Percentiles rank a stretch among this genome's conserved stretches.
Conservation (phyloP, 768 basidiomycete genomes). For the Rhodotorula babjevae region DNA sequence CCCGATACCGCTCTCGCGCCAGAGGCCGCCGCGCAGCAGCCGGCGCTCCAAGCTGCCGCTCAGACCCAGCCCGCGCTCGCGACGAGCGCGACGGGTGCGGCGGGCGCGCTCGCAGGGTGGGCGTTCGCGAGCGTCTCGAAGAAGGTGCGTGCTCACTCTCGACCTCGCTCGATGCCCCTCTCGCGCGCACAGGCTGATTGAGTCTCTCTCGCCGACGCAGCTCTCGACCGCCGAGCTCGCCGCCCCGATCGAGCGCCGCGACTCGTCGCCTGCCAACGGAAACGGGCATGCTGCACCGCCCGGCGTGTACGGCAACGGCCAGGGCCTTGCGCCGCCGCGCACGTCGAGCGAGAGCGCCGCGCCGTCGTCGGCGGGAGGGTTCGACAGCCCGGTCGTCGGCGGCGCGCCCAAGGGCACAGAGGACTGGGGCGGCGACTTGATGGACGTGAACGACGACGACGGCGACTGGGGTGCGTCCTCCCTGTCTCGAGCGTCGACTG, state of each 20-base stretch:
- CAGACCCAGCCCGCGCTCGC: constrained; percentile 56
- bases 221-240: constrained; percentile 69
- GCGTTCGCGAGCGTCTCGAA: constrained; percentile 84
- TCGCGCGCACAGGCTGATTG: not conserved
- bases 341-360: constrained; percentile 51
- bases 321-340: constrained; percentile 39
- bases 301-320: constrained; percentile 43
- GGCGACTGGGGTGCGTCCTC: constrained; percentile 82
- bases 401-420: constrained; percentile 41
- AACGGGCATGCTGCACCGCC: constrained; percentile 43
- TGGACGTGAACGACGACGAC: constrained; percentile 86
- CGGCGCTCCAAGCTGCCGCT: constrained; percentile 35
- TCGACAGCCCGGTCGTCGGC: constrained; percentile 22
- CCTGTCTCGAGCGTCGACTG: not conserved
- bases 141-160: constrained; percentile 54
- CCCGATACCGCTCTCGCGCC: constrained; percentile 34
- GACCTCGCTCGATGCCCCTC: not conserved
- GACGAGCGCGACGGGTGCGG: constrained; percentile 83
- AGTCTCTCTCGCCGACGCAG: constrained; percentile 47
- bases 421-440: constrained; percentile 75
- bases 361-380: constrained; percentile 48
- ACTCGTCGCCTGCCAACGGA: constrained; percentile 23
- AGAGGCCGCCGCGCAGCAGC: constrained; percentile 7
- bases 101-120: constrained; percentile 89
- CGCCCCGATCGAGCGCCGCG: constrained; percentile 46